These are phyloP conservation scores for Rubia tinctorum DNA, from an alignment of 305 asterid species.

Conservation along the genomic window DNA sequence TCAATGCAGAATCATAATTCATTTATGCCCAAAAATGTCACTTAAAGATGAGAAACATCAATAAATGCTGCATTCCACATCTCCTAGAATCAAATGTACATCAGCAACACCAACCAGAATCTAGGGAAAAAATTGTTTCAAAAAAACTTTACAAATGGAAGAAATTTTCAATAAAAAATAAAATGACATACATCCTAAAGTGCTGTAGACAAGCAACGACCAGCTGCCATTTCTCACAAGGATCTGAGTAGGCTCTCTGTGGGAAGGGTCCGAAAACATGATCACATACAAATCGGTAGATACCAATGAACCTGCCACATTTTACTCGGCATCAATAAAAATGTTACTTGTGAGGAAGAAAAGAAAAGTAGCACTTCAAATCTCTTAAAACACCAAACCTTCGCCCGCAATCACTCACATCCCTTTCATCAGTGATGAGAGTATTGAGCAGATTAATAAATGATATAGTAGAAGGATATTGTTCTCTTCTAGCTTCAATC, in stretches of 20 bases:
- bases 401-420: conserved; percentile 78
- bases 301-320: conserved; percentile 77
- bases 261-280: conserved; percentile 98
- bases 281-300: conserved; percentile 87
- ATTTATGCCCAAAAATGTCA: not conserved
- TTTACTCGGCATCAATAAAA: conserved; percentile 12
- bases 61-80: not conserved
- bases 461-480: conserved; percentile 92
- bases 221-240: conserved; percentile 93
- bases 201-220: conserved; percentile 84
- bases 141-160: not conserved
- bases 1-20: not conserved
- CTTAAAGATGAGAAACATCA: not conserved
- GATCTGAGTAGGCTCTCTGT: conserved; percentile 91
- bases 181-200: conserved; percentile 70
- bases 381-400: conserved; percentile 46
- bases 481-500: conserved; percentile 97
- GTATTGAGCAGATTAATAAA: conserved; percentile 75
- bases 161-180: conserved; percentile 18
- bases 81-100: not conserved
- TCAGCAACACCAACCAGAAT: not conserved
- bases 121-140: not conserved
- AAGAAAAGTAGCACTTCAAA: not conserved
- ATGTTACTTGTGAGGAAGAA: not conserved
- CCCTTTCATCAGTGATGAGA: conserved; percentile 84